phyloP scores from a whole-genome alignment of 768 basidiomycete genomes.

The Tremella yokohamensis region DNA sequence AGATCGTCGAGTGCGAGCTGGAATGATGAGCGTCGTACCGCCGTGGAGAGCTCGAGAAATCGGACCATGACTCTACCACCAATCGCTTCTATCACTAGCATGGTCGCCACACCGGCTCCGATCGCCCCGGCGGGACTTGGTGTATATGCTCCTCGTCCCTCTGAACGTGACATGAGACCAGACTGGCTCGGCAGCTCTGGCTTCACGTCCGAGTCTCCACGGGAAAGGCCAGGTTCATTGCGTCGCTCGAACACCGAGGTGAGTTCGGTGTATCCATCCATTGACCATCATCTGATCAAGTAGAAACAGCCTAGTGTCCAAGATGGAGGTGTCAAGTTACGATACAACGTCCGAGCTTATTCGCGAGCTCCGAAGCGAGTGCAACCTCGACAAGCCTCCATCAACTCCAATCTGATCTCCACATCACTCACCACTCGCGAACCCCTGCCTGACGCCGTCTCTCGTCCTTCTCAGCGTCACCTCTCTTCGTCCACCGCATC shows the following conservation, averaged over 20 bases:
- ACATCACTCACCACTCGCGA: not conserved
- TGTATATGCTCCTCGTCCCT: no score
- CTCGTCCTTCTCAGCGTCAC: no score
- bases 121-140: no score
- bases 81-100: no score
- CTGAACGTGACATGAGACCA: no score
- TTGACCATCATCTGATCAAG: not conserved
- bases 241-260: not conserved
- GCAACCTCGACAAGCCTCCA: not conserved
- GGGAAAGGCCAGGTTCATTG: not conserved
- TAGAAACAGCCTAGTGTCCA: not conserved
- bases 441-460: no score
- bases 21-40: no score
- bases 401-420: not conserved
- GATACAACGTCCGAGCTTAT: not conserved
- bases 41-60: no score
- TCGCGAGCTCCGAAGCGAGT: not conserved
- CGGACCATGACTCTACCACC: no score
- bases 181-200: conserved; percentile 1
- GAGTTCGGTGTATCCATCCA: not conserved
- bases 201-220: conserved; percentile 1
- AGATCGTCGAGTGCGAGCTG: no score
- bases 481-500: no score
- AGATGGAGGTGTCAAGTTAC: not conserved
- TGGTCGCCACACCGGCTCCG: no score